A percentile compares a stretch with the other conserved stretches of the same genome.
Evolutionary conservation across 495 filamentous ascomycete genomes (phyloP).

Genomic region (Chaetomidium leptoderma): DNA sequence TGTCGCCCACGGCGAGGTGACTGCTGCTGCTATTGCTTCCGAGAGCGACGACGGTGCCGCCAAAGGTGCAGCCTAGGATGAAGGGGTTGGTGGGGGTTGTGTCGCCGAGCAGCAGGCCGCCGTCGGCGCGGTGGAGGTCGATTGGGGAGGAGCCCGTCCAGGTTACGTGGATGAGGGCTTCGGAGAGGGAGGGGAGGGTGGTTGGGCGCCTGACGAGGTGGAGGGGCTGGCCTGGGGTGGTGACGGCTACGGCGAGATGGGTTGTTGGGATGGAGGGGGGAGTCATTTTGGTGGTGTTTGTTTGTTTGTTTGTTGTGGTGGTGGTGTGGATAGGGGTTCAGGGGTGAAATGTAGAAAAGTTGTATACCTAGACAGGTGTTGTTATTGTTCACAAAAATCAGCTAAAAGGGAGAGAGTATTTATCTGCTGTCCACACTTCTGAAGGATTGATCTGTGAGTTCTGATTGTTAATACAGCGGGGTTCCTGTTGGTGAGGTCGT

Average conservation of each 20-base stretch:
- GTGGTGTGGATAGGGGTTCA: neutral
- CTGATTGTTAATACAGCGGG: too few species aligned
- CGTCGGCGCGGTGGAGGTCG: conserved; percentile 52
- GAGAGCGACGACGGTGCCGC: conserved; percentile 43
- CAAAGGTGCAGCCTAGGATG: conserved; percentile 38
- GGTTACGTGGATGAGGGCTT: conserved; percentile 40
- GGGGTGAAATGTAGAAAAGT: neutral
- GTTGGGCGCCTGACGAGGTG: conserved; percentile 36
- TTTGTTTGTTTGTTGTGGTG: neutral
- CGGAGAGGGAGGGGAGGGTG: conserved; percentile 32
- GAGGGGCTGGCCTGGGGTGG: conserved; percentile 34
- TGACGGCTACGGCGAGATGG: conserved; percentile 42
- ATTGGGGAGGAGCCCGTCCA: conserved; percentile 53
- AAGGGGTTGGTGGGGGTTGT: conserved; percentile 27
- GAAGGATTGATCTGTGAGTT: too few species aligned
- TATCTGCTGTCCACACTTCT: too few species aligned
- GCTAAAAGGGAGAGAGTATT: neutral
- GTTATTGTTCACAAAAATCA: too few species aligned
- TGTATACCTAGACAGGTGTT: too few species aligned
- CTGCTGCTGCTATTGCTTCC: conserved; percentile 34
- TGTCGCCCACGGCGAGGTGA: conserved; percentile 37
- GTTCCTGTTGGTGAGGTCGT: neutral
- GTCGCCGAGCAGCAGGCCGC: conserved; percentile 42
- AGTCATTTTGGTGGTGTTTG: conserved; percentile 5
- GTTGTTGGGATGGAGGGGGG: conserved; percentile 24